Conservation (phyloP, 129 eudicot species). For the Centella asiatica region DNA sequence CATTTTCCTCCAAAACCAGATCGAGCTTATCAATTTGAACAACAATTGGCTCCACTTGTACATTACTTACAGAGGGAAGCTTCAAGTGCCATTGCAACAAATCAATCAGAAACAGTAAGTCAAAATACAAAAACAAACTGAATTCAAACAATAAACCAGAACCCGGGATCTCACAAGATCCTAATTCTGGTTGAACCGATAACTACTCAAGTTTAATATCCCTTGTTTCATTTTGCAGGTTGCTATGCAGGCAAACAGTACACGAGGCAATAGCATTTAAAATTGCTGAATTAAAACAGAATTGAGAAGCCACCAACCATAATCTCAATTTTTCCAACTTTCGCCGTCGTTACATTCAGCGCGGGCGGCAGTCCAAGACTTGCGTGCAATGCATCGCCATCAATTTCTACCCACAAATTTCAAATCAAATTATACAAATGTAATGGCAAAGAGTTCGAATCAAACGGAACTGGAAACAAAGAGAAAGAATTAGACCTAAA, state of each 20-base stretch:
- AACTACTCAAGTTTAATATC: neutral
- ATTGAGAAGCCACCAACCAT: conserved; percentile 36
- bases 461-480: conserved; percentile 13
- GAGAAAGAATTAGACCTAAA: conserved; percentile 46
- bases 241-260: neutral
- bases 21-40: conserved; percentile 92
- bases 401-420: conserved; percentile 47
- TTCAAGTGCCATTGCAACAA: conserved; percentile 27
- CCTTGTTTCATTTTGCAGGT: neutral
- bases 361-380: conserved; percentile 95
- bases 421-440: conserved; percentile 1
- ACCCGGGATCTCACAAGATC: neutral
- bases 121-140: neutral
- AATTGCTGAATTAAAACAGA: neutral
- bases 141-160: neutral
- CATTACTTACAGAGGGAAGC: conserved; percentile 88
- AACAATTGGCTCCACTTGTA: conserved; percentile 92
- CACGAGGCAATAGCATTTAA: neutral
- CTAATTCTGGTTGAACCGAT: neutral
- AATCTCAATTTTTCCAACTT: conserved; percentile 83
- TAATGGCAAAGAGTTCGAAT: conserved; percentile 7
- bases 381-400: conserved; percentile 92
- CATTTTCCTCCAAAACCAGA: conserved; percentile 88
- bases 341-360: conserved; percentile 80
- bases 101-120: conserved; percentile 15